Evolutionary conservation across 768 basidiomycete species (phyloP), one percentile per base, ranked within the genome.

Genomic region (Trametes coccinea): DNA sequence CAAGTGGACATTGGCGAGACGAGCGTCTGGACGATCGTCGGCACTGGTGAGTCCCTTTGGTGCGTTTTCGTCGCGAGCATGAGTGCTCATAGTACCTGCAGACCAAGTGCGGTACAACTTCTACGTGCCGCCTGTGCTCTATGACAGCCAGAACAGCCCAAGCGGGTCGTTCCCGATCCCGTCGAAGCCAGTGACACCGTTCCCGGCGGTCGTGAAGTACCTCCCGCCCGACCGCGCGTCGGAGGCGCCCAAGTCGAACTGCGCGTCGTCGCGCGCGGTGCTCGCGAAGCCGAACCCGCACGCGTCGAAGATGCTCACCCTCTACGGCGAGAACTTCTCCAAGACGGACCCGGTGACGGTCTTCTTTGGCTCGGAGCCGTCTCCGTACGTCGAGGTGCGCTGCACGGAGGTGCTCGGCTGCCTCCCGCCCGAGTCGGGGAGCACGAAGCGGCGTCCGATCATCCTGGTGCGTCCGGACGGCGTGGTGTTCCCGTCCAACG

Each of bases 71-170:
- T 22, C 1, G 22, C 22, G 22, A 22, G 22, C 22, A 22, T 22
- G 22, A 22, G 22, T 22, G 22, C 22, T 22, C 22, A 22, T 22
- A 22, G 22, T 22, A 13, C 41, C 31, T 61, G 59, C 76, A 88
- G 93, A 95, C 70, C 90, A 94, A 84, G 84, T 93, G 55, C 88
- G 93, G 63, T 94, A 95, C 77, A 93, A 95, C 74, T 95, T 95
- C 75, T 95, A 93, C 70, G 88, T 95, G 11, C 93, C 93, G 34
- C 90, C 91, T 1, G 83, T 88, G 29, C 79, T 94, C 46, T 92
- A 90, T 71, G 90, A 93, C 77, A 86, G 86, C 67, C 90, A 89
- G 72, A 86, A 85, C 63, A 82, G 84, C n/a, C 78, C 85, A 17
- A 82, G 85, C 34, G 58, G 59, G 5, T 87, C 89, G 22, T 92